phyloP scores from a whole-genome alignment of 345 rosid species.

The Gossypium raimondii region DNA sequence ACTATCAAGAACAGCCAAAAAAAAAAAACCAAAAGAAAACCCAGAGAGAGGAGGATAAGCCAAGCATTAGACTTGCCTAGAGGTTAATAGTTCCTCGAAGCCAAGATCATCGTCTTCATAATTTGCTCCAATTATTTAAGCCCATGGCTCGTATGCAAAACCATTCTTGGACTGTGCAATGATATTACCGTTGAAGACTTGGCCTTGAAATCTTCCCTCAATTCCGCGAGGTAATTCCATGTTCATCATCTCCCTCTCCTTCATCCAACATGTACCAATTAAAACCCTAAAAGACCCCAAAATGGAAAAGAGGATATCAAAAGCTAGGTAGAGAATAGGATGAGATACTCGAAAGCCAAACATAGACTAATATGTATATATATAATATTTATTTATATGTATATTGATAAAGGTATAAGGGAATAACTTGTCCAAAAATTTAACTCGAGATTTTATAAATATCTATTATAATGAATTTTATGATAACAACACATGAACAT shows the following conservation, averaged over 20 bases:
- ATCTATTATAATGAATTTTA: too few species aligned
- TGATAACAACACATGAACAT: too few species aligned
- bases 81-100: conserved; percentile 29
- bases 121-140: not conserved
- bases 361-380: not conserved
- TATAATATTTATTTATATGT: not conserved
- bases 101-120: not conserved
- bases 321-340: not conserved
- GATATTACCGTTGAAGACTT: not conserved
- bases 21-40: not conserved
- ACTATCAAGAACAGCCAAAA: not conserved
- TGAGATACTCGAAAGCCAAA: not conserved
- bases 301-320: conserved; percentile 1
- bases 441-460: too few species aligned
- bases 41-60: conserved; percentile 29
- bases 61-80: conserved; percentile 73
- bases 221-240: not conserved
- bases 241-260: not conserved
- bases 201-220: conserved; percentile 15
- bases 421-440: too few species aligned
- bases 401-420: too few species aligned
- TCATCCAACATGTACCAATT: not conserved
- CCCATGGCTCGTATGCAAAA: conserved; percentile 23
- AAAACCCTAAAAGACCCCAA: not conserved
- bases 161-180: not conserved